Conservation (phyloP, 352 stramenopile species). For the Lagenidium sp. region DNA sequence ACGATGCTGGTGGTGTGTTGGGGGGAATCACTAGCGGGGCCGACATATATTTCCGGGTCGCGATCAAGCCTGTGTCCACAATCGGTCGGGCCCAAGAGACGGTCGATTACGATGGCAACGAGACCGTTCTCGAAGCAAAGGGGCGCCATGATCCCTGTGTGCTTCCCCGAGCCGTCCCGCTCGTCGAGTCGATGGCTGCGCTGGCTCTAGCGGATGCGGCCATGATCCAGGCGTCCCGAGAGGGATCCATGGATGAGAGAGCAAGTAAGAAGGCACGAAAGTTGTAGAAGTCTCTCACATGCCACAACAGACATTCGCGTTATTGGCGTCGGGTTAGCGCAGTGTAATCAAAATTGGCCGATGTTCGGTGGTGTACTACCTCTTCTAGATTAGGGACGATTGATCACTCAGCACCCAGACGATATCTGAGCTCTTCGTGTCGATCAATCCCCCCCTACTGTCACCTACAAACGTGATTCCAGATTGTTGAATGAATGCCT, state of each 20-base stretch:
- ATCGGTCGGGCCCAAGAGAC: constrained; percentile 95
- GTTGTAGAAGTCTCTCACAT: constrained; percentile 6
- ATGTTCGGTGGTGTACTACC: neutral
- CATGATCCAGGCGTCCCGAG: constrained; percentile 93
- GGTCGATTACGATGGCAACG: constrained; percentile 92
- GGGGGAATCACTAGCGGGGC: constrained; percentile 98
- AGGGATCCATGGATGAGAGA: constrained; percentile 52
- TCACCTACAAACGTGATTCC: constrained; percentile 59
- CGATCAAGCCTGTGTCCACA: constrained; percentile 99
- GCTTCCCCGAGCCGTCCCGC: constrained; percentile 93
- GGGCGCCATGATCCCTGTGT: constrained; percentile 98
- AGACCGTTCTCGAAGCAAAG: constrained; percentile 95
- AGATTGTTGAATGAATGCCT: constrained; percentile 66
- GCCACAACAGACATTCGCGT: no score
- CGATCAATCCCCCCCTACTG: constrained; percentile 45
- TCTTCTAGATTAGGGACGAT: constrained; percentile 73
- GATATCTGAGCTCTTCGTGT: constrained; percentile 79
- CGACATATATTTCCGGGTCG: constrained; percentile 97
- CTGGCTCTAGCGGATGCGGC: constrained; percentile 93
- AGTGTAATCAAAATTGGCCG: neutral
- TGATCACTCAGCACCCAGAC: constrained; percentile 74
- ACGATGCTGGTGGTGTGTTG: constrained; percentile 92
- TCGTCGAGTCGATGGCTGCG: constrained; percentile 98
- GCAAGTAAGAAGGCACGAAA: constrained; percentile 42
- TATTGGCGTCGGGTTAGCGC: no score